These are phyloP conservation scores for Lasiodiplodia sp. DNA, from an alignment of 2,329 filamentous ascomycete species.

Conservation along the genomic window DNA sequence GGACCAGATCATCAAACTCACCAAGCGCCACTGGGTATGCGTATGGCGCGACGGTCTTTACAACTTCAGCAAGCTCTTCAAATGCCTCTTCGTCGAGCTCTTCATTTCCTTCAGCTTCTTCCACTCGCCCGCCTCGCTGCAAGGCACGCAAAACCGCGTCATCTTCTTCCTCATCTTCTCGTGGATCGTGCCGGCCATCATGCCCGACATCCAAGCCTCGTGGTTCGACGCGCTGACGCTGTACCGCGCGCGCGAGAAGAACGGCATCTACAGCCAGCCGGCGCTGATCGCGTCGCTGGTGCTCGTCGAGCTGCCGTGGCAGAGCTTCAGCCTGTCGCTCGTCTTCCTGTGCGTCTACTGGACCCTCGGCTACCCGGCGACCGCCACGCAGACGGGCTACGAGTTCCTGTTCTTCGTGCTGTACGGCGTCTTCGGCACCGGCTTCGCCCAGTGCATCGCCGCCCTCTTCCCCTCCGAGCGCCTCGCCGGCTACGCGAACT, in stretches of 20 bases:
- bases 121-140: conserved; percentile 50
- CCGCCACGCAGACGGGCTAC: conserved; percentile 49
- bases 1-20: conserved; percentile 51
- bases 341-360: conserved; percentile 65
- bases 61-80: conserved; percentile 67
- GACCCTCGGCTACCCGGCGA: conserved; percentile 37
- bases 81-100: conserved; percentile 58
- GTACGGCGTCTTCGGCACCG: conserved; percentile 70
- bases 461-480: conserved; percentile 70
- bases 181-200: conserved; percentile 75
- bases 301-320: conserved; percentile 75
- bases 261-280: conserved; percentile 81
- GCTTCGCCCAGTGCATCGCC: conserved; percentile 72
- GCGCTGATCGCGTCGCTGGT: conserved; percentile 72
- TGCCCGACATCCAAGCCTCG: conserved; percentile 78
- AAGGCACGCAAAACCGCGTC: conserved; percentile 64
- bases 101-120: conserved; percentile 60
- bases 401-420: conserved; percentile 66
- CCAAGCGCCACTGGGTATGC: conserved; percentile 60
- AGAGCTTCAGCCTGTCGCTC: conserved; percentile 67
- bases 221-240: conserved; percentile 71
- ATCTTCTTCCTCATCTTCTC: conserved; percentile 81
- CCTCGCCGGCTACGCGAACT: conserved; percentile 71
- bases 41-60: conserved; percentile 74
- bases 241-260: conserved; percentile 75